phyloP scores from a whole-genome alignment of 2,329 filamentous ascomycete species.

The Diaporthe citriasiana region DNA sequence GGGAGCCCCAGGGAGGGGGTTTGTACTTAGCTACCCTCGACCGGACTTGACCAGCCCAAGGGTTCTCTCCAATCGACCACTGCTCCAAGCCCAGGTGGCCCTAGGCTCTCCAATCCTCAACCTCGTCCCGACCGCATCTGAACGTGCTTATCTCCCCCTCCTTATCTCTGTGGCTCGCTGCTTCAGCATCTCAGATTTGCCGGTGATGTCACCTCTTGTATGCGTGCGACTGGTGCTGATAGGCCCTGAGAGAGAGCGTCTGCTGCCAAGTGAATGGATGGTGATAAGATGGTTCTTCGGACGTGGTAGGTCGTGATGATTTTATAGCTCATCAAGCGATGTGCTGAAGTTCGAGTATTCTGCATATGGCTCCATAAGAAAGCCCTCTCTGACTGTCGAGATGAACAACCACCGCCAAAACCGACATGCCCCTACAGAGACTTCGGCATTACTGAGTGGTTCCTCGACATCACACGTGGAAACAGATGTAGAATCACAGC shows the following conservation, averaged over 20 bases:
- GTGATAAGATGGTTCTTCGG: neutral
- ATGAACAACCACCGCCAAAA: neutral
- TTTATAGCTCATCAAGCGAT: neutral
- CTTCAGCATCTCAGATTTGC: constrained; percentile 20
- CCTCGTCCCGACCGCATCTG: neutral
- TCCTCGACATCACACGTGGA: neutral
- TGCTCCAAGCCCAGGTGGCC: neutral
- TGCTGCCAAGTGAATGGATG: neutral
- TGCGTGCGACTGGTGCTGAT: neutral
- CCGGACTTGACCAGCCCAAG: neutral
- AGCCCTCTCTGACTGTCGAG: neutral
- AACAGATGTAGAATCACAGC: constrained; percentile 43
- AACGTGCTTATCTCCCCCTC: constrained; percentile 12
- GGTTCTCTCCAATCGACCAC: constrained; percentile 1
- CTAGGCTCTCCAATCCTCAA: neutral
- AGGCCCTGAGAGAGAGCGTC: neutral
- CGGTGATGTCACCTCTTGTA: constrained; percentile 20
- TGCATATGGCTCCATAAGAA: neutral
- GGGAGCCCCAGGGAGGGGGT: neutral
- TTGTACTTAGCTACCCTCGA: neutral
- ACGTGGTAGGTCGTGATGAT: neutral
- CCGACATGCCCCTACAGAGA: neutral
- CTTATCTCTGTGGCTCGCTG: constrained; percentile 31
- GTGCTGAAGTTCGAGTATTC: neutral
- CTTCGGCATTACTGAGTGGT: neutral